These are phyloP conservation scores for Kingdonia uniflora DNA, from an alignment of 164 flowering plant genomes.

Conservation along the genomic window DNA sequence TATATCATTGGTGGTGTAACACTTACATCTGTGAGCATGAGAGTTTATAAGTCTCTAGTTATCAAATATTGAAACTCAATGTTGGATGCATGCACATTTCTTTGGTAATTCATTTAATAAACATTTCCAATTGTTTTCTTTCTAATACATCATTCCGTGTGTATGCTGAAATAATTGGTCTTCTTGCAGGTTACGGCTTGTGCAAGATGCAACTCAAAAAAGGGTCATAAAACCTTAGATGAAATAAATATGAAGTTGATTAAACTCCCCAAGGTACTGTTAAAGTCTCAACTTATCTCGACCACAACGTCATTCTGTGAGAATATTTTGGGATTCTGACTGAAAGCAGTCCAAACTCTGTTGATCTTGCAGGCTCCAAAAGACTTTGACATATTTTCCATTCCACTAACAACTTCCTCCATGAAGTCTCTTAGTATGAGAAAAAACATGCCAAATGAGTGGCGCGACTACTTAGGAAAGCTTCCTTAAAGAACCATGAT, in stretches of 20 bases:
- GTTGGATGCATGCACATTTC: too few species aligned
- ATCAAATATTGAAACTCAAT: too few species aligned
- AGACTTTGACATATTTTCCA: conserved; percentile 73
- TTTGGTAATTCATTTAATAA: too few species aligned
- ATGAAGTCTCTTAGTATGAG: conserved; percentile 49
- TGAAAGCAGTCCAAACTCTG: background rate
- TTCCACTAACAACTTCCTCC: conserved; percentile 69
- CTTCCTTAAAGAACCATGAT: conserved; percentile 28
- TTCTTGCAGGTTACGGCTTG: conserved; percentile 77
- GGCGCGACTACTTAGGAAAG: conserved; percentile 68
- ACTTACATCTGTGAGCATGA: too few species aligned
- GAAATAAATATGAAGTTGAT: conserved; percentile 78
- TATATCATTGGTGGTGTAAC: too few species aligned
- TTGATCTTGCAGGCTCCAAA: conserved; percentile 58
- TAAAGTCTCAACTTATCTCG: background rate
- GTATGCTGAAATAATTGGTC: conserved; percentile 1
- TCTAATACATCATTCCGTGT: too few species aligned
- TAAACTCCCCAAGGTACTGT: conserved; percentile 67
- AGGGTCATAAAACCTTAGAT: conserved; percentile 76
- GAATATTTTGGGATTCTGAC: background rate
- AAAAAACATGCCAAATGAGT: conserved; percentile 68
- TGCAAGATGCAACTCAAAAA: conserved; percentile 79
- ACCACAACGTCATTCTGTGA: background rate
- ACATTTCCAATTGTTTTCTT: too few species aligned
- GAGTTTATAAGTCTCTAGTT: too few species aligned